A percentile compares a stretch with the other conserved stretches of the same genome.
Conservation (phyloP, 352 stramenopile genomes). For the Pilasporangium apinafurcum region DNA sequence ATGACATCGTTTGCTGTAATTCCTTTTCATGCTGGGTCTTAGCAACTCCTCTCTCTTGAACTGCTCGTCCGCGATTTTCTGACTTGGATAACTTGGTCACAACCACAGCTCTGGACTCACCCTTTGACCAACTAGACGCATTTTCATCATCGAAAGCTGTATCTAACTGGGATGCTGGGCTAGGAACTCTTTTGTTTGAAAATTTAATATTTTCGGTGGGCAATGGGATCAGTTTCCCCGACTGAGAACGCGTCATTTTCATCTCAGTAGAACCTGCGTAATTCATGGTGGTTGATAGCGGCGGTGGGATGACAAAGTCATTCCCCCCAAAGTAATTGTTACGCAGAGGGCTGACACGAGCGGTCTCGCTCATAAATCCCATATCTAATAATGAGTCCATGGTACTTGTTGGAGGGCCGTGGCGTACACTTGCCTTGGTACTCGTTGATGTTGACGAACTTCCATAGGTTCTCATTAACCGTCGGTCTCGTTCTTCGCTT, state of each 20-base stretch:
- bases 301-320: slow-evolving; percentile 50
- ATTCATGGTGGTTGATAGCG: slow-evolving; percentile 20
- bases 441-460: not conserved
- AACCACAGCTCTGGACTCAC: slow-evolving; percentile 28
- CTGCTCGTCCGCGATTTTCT: slow-evolving; percentile 1
- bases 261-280: slow-evolving; percentile 5
- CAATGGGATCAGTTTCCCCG: slow-evolving; percentile 25
- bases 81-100: slow-evolving; percentile 25
- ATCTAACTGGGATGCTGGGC: too few species aligned
- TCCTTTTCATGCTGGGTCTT: too few species aligned
- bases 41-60: not conserved
- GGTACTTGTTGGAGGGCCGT: slow-evolving; percentile 9
- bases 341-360: slow-evolving; percentile 24
- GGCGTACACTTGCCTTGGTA: too few species aligned
- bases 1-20: not conserved
- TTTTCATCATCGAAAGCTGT: too few species aligned
- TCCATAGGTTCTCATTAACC: slow-evolving; percentile 47
- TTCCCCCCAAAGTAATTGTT: slow-evolving; percentile 33
- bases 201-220: slow-evolving; percentile 33
- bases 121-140: too few species aligned
- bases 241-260: slow-evolving; percentile 24
- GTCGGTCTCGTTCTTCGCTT: slow-evolving; percentile 31
- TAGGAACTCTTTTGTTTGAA: slow-evolving; percentile 14
- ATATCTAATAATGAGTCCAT: slow-evolving; percentile 4
- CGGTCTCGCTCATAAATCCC: slow-evolving; percentile 5